Evolutionary conservation across 768 basidiomycete genomes (phyloP).

Genomic region (Rhodotorula taiwanensis): DNA sequence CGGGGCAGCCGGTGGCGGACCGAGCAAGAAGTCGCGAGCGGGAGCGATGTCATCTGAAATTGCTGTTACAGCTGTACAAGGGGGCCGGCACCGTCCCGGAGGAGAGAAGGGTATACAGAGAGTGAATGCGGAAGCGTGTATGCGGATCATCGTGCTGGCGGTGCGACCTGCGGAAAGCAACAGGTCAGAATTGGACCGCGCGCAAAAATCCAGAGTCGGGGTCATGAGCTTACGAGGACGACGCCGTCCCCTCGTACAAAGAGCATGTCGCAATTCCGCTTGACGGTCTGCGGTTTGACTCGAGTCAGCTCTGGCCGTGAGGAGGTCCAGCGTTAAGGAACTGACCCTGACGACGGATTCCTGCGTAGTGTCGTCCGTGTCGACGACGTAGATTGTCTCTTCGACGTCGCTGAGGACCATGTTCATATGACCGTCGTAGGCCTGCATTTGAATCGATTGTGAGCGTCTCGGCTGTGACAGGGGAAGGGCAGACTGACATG

Average conservation of each 20-base stretch:
- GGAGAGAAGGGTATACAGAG: background rate
- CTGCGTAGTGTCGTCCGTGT: constrained; percentile 61
- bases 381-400: constrained; percentile 95
- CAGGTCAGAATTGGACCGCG: no score
- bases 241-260: constrained; percentile 97
- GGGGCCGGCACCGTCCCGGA: background rate
- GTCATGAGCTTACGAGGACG: constrained; percentile 70
- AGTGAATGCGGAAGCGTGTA: background rate
- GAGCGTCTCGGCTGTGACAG: background rate
- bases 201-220: no score
- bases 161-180: constrained; percentile 25
- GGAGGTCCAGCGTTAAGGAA: background rate
- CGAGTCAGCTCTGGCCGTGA: background rate
- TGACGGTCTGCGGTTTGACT: constrained; percentile 60
- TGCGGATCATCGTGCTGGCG: constrained; percentile 24
- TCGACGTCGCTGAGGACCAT: constrained; percentile 95
- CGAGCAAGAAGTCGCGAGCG: constrained; percentile 30
- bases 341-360: constrained; percentile 56
- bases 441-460: no score
- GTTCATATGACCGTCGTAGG: constrained; percentile 99
- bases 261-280: constrained; percentile 93
- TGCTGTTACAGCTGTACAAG: background rate
- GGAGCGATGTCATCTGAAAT: constrained; percentile 26
- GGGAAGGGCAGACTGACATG: constrained; percentile 57
- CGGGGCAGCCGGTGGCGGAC: constrained; percentile 26